phyloP scores from a whole-genome alignment of 163 green algal species.

The Chlorella variabilis region DNA sequence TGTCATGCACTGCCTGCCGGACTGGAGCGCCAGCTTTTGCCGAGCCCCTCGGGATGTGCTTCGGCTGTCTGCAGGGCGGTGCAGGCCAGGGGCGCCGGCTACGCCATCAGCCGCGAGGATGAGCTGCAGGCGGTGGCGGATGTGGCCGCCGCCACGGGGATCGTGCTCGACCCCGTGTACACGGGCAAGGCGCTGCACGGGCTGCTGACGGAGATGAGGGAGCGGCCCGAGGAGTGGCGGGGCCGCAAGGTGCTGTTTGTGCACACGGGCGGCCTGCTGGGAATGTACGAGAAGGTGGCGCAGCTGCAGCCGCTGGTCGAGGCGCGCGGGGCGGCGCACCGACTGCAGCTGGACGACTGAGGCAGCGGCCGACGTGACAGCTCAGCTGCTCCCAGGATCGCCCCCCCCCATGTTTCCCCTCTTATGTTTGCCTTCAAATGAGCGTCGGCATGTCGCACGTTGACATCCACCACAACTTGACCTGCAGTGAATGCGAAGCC shows the following conservation, averaged over 20 bases:
- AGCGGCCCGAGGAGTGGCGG: slow-evolving; percentile 72
- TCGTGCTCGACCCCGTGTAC: slow-evolving; percentile 95
- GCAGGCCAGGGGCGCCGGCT: slow-evolving; percentile 87
- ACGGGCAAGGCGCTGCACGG: slow-evolving; percentile 87
- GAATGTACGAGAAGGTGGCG: slow-evolving; percentile 89
- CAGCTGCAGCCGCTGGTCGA: slow-evolving; percentile 74
- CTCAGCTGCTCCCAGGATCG: too few species aligned
- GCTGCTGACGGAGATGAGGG: slow-evolving; percentile 75
- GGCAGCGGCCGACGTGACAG: too few species aligned
- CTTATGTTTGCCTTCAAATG: too few species aligned
- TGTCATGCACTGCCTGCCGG: too few species aligned
- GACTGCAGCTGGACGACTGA: slow-evolving; percentile 39
- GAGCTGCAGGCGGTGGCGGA: slow-evolving; percentile 79
- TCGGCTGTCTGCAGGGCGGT: slow-evolving; percentile 35
- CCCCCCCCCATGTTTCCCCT: too few species aligned
- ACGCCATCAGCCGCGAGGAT: slow-evolving; percentile 85
- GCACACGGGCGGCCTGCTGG: slow-evolving; percentile 88
- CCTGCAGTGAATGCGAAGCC: too few species aligned
- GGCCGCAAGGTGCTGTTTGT: slow-evolving; percentile 87
- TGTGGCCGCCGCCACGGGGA: slow-evolving; percentile 72
- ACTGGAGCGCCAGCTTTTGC: too few species aligned
- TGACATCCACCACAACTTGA: too few species aligned
- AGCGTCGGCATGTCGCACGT: too few species aligned
- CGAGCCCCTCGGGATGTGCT: too few species aligned
- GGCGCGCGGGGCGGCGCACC: slow-evolving; percentile 1